phyloP scores from a whole-genome alignment of 2,329 filamentous ascomycete genomes.

The Saccharata proteae region DNA sequence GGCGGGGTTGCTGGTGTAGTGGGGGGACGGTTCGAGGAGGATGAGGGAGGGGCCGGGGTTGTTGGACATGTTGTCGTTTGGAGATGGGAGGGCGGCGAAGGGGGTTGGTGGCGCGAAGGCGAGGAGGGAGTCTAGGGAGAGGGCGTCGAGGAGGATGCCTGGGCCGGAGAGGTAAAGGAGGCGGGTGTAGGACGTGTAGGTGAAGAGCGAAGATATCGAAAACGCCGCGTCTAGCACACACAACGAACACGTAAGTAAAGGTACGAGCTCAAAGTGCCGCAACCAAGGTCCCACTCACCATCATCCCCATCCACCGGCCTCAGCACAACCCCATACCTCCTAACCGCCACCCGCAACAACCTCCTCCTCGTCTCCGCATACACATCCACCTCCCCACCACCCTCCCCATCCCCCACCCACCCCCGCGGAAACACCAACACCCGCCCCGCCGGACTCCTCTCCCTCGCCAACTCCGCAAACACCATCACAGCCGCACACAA shows the following conservation, averaged over 20 bases:
- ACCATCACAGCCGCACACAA: constrained; percentile 40
- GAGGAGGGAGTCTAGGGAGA: constrained; percentile 32
- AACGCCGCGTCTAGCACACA: constrained; percentile 11
- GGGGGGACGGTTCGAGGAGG: constrained; percentile 16
- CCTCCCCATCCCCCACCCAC: constrained; percentile 23
- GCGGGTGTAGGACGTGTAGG: constrained; percentile 32
- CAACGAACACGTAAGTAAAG: background rate
- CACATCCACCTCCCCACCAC: constrained; percentile 27
- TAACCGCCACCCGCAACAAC: constrained; percentile 32
- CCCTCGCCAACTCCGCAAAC: constrained; percentile 32
- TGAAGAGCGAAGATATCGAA: constrained; percentile 32
- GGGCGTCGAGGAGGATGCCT: constrained; percentile 33
- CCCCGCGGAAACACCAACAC: constrained; percentile 33
- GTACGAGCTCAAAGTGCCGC: background rate
- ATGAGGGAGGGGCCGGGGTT: constrained; percentile 12
- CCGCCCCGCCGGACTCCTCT: constrained; percentile 33
- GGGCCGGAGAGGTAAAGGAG: constrained; percentile 33
- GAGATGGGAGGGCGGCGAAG: constrained; percentile 23
- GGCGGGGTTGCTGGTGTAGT: constrained; percentile 33
- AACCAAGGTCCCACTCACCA: constrained; percentile 12
- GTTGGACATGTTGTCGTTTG: no score
- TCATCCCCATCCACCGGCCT: constrained; percentile 28
- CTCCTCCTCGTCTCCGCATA: constrained; percentile 32
- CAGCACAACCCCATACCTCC: constrained; percentile 33
- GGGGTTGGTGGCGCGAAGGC: constrained; percentile 27